A percentile compares a stretch with the other conserved stretches of the same genome.
These are phyloP conservation scores for Cercospora berteroae DNA, from an alignment of 2,329 filamentous ascomycete genomes.

Conservation along the genomic window DNA sequence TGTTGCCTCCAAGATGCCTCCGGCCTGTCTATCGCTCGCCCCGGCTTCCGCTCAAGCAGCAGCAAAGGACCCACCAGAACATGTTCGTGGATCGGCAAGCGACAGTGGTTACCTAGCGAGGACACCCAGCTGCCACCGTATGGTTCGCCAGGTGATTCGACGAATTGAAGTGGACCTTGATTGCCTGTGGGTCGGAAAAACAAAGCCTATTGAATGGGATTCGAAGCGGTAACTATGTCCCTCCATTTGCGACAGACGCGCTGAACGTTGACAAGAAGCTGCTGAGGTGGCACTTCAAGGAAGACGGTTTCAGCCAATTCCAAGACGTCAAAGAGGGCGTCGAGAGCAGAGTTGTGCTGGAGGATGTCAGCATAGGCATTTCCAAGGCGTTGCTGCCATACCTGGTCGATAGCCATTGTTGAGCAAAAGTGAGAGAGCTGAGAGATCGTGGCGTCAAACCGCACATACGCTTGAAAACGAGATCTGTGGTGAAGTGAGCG, in stretches of 20 bases:
- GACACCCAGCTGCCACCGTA: background rate
- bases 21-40: background rate
- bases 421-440: background rate
- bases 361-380: background rate
- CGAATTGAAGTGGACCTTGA: background rate
- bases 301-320: conserved; percentile 35
- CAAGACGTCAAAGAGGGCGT: conserved; percentile 18
- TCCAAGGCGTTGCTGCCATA: background rate
- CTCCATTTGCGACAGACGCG: conserved; percentile 17
- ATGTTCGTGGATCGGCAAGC: background rate
- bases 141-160: background rate
- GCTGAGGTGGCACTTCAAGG: conserved; percentile 13
- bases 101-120: background rate
- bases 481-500: background rate
- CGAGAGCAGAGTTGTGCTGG: background rate
- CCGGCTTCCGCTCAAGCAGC: background rate
- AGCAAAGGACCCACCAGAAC: background rate
- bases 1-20: conserved; percentile 18
- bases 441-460: background rate
- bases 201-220: conserved; percentile 16
- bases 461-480: background rate
- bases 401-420: background rate
- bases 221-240: conserved; percentile 13
- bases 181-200: conserved; percentile 16
- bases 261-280: conserved; percentile 17